A percentile compares a stretch with the other conserved stretches of the same genome.
These are phyloP conservation scores for Gastrolobium bilobum DNA, from an alignment of 306 rosid species.

Conservation along the genomic window DNA sequence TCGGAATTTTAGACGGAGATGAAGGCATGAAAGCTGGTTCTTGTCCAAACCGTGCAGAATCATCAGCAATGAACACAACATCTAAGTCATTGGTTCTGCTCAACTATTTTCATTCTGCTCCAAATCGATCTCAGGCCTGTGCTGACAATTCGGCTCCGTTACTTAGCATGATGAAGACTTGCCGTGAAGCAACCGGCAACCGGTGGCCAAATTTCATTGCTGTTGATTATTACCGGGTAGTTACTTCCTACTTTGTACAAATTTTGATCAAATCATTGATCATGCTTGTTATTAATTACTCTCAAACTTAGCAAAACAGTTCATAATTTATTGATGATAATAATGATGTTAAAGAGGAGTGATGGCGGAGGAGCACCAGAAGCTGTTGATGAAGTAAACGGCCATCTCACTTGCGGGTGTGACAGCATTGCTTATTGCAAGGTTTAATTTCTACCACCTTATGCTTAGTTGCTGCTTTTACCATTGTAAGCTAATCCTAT, in stretches of 20 bases:
- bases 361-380: conserved; percentile 98
- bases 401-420: conserved; percentile 95
- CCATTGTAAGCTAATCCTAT: not conserved
- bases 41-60: conserved; percentile 83
- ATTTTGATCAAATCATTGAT: not conserved
- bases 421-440: conserved; percentile 91
- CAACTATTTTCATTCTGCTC: conserved; percentile 72
- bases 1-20: conserved; percentile 77
- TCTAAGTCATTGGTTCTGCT: conserved; percentile 71
- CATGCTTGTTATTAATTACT: not conserved
- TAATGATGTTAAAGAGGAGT: conserved; percentile 69
- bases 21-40: conserved; percentile 74
- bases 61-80: conserved; percentile 70
- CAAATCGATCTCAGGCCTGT: conserved; percentile 69
- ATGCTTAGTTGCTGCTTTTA: not conserved
- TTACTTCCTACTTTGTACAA: not conserved
- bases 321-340: conserved; percentile 20
- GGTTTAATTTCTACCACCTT: conserved; percentile 61
- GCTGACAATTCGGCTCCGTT: conserved; percentile 84
- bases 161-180: conserved; percentile 63
- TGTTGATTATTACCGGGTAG: conserved; percentile 89
- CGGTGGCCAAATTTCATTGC: conserved; percentile 97
- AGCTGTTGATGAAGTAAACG: conserved; percentile 89
- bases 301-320: conserved; percentile 1
- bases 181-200: conserved; percentile 69